Percentiles rank a stretch among this genome's conserved stretches.
Evolutionary conservation across 2,329 filamentous ascomycete species (phyloP).

Genomic region (Beauveria sp.): DNA sequence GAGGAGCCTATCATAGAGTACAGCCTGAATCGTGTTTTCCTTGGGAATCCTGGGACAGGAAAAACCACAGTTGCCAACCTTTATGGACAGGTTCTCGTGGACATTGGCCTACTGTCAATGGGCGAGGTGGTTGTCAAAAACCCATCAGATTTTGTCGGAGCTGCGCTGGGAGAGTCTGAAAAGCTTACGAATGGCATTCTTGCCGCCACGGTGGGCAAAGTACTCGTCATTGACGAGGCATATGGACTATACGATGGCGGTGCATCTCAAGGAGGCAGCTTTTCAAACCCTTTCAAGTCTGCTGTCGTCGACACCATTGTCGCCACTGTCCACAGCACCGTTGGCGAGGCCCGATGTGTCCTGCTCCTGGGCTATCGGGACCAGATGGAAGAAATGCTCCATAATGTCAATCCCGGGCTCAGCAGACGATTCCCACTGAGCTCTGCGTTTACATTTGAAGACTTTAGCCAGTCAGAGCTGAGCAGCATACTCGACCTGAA

Average conservation of each 20-base stretch:
- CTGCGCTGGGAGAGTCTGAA: constrained; percentile 58
- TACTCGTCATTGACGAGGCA: constrained; percentile 74
- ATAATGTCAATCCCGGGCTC: constrained; percentile 65
- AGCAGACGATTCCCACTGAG: constrained; percentile 56
- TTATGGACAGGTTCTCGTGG: constrained; percentile 60
- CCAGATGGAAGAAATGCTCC: constrained; percentile 64
- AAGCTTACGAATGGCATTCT: constrained; percentile 65
- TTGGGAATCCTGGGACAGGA: constrained; percentile 66
- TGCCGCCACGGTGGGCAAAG: constrained; percentile 58
- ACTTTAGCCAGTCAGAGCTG: constrained; percentile 55
- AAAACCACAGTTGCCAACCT: constrained; percentile 71
- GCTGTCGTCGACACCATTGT: constrained; percentile 69
- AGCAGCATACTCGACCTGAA: constrained; percentile 55
- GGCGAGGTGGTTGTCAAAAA: constrained; percentile 68
- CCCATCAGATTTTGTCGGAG: constrained; percentile 65
- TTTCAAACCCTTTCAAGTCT: constrained; percentile 41
- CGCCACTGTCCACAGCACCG: constrained; percentile 60
- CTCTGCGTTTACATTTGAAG: constrained; percentile 59
- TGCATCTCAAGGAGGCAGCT: constrained; percentile 13
- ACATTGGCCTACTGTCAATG: constrained; percentile 59
- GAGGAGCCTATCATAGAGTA: constrained; percentile 54
- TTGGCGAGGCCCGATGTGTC: constrained; percentile 66
- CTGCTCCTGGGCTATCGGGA: constrained; percentile 63
- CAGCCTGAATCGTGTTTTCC: constrained; percentile 60
- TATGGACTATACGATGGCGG: constrained; percentile 52